Conservation (phyloP, 139 green algal species). For the Chlamydomonas asymmetrica region DNA sequence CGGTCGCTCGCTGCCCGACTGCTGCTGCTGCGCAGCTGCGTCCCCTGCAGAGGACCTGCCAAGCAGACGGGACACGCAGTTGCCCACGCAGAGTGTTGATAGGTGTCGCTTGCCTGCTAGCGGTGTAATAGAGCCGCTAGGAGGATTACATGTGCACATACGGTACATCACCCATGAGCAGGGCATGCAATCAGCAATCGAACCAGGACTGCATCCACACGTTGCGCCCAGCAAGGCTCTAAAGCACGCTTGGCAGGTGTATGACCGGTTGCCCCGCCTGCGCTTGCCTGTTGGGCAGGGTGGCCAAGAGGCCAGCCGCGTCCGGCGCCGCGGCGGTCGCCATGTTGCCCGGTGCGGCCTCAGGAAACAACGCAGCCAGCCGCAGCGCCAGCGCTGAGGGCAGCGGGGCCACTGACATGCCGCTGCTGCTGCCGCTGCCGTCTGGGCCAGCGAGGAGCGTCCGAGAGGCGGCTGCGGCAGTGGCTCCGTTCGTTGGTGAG, state of each 20-base stretch:
- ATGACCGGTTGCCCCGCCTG: not conserved
- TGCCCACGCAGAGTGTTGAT: too few species aligned
- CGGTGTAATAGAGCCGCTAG: too few species aligned
- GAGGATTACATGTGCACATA: too few species aligned
- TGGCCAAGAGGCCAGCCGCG: not conserved
- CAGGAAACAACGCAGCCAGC: slow-evolving; percentile 16
- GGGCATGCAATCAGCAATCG: too few species aligned
- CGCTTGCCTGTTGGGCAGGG: not conserved
- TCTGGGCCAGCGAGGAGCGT: not conserved
- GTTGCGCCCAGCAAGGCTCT: too few species aligned
- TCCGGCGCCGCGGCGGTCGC: not conserved
- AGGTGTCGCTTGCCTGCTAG: too few species aligned
- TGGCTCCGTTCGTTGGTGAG: not conserved
- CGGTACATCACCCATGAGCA: not conserved
- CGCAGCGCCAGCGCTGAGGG: not conserved
- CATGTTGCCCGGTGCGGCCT: slow-evolving; percentile 18
- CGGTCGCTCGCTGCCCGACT: not conserved
- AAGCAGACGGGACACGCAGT: too few species aligned
- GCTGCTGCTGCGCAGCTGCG: not conserved
- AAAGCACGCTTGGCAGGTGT: too few species aligned
- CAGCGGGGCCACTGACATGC: not conserved
- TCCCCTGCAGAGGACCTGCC: too few species aligned
- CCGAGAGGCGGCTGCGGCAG: not conserved
- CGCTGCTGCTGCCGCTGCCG: not conserved
- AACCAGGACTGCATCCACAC: too few species aligned